Percentiles rank a stretch among this genome's conserved stretches.
These are phyloP conservation scores for Abelmoschus esculentus DNA, from an alignment of 345 rosid species.

Conservation along the genomic window DNA sequence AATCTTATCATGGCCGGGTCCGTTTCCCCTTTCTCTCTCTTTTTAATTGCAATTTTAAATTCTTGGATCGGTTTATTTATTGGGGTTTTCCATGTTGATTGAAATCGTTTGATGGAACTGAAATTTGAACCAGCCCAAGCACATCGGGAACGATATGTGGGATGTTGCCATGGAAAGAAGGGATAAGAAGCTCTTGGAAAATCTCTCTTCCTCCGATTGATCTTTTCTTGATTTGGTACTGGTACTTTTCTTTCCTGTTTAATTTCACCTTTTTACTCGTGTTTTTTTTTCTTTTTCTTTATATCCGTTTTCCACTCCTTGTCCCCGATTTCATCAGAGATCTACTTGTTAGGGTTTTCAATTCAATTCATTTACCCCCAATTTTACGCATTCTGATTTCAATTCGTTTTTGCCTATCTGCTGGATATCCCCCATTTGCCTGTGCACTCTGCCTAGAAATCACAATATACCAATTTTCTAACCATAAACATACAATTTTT, in stretches of 20 bases:
- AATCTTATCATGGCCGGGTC: constrained; percentile 82
- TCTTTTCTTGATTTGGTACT: not conserved
- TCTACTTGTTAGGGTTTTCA: too few relatives aligned
- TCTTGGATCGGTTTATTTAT: not conserved
- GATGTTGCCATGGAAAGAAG: constrained; percentile 94
- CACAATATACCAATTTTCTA: too few relatives aligned
- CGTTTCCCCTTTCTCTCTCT: not conserved
- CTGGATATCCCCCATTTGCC: too few relatives aligned
- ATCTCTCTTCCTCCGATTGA: constrained; percentile 34
- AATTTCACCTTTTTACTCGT: not conserved
- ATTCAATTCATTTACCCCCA: too few relatives aligned
- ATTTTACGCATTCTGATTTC: too few relatives aligned
- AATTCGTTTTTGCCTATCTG: too few relatives aligned
- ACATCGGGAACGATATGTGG: constrained; percentile 88
- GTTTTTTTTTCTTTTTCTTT: not conserved
- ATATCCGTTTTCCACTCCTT: not conserved
- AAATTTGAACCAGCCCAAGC: constrained; percentile 63
- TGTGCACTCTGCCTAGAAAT: too few relatives aligned
- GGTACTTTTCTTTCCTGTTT: not conserved
- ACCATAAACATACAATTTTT: too few relatives aligned
- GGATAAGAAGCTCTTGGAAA: constrained; percentile 75
- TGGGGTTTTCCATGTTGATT: not conserved
- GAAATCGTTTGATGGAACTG: constrained; percentile 4
- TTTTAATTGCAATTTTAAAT: not conserved
- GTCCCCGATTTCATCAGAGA: not conserved